Conservation (phyloP, 1,284 basidiomycete species). For the Ceratorhiza oryzae-sativae region DNA sequence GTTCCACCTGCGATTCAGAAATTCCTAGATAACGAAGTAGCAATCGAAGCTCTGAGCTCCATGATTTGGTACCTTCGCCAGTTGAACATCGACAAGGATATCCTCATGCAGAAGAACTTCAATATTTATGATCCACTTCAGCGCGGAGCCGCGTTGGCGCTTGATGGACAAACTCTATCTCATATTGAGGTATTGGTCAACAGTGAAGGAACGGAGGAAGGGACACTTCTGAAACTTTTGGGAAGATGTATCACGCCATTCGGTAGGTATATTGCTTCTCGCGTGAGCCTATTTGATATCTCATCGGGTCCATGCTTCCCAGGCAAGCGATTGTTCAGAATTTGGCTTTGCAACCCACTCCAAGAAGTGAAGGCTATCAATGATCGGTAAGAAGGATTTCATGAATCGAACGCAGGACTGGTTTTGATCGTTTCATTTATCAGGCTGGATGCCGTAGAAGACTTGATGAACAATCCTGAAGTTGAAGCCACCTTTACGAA, state of each 20-base stretch:
- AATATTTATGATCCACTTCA: conserved; percentile 96
- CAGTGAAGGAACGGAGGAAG: conserved; percentile 89
- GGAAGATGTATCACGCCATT: conserved; percentile 88
- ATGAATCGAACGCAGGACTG: background rate
- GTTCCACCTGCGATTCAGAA: conserved; percentile 78
- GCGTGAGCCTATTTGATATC: conserved; percentile 15
- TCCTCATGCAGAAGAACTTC: conserved; percentile 93
- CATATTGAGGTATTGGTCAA: conserved; percentile 93
- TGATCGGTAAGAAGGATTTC: conserved; percentile 63
- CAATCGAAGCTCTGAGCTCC: conserved; percentile 84
- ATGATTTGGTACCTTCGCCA: conserved; percentile 94
- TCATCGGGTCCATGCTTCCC: background rate
- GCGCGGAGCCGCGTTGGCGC: conserved; percentile 77
- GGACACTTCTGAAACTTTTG: conserved; percentile 84
- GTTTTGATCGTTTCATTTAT: conserved; percentile 38
- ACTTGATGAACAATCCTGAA: conserved; percentile 77
- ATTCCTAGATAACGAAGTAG: conserved; percentile 69
- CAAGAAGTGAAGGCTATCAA: conserved; percentile 84
- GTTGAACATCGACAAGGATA: conserved; percentile 92
- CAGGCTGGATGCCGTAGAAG: conserved; percentile 90
- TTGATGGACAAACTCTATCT: conserved; percentile 93
- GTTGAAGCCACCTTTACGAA: conserved; percentile 79
- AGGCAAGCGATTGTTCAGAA: conserved; percentile 92
- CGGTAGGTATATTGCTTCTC: conserved; percentile 20
- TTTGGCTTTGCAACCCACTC: conserved; percentile 93